phyloP scores from a whole-genome alignment of 441 rosid genomes.

The Raphanus hybrid region DNA sequence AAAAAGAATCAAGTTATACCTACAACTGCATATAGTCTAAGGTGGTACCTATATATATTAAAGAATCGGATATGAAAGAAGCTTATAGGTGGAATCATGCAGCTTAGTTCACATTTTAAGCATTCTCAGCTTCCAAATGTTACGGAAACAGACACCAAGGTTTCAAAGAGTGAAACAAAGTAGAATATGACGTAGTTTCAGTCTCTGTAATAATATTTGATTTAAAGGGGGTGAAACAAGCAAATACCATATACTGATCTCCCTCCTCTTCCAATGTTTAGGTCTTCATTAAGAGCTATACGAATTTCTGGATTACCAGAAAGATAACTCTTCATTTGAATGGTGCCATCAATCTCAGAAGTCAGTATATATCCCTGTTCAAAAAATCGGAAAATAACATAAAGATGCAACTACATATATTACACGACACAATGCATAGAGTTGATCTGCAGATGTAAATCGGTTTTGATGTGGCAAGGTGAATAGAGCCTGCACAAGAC shows the following conservation, averaged over 20 bases:
- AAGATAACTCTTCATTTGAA: slow-evolving; percentile 99
- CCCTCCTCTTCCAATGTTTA: slow-evolving; percentile 86
- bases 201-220: background rate
- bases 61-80: no score
- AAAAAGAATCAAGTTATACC: background rate
- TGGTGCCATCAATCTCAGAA: slow-evolving; percentile 98
- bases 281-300: slow-evolving; percentile 90
- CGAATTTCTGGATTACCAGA: slow-evolving; percentile 96
- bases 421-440: background rate
- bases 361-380: slow-evolving; percentile 93
- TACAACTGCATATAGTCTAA: no score
- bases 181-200: no score
- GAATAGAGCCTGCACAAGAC: slow-evolving; percentile 20
- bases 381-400: slow-evolving; percentile 14
- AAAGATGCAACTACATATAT: slow-evolving; percentile 15
- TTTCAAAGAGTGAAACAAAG: no score
- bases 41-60: no score
- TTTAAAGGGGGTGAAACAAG: slow-evolving; percentile 7
- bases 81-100: no score
- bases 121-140: no score
- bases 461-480: no score
- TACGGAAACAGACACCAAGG: no score
- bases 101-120: no score
- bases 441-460: no score
- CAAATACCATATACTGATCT: slow-evolving; percentile 78